These are phyloP conservation scores for Micractinium conductrix DNA, from an alignment of 139 green algal species.

Conservation along the genomic window DNA sequence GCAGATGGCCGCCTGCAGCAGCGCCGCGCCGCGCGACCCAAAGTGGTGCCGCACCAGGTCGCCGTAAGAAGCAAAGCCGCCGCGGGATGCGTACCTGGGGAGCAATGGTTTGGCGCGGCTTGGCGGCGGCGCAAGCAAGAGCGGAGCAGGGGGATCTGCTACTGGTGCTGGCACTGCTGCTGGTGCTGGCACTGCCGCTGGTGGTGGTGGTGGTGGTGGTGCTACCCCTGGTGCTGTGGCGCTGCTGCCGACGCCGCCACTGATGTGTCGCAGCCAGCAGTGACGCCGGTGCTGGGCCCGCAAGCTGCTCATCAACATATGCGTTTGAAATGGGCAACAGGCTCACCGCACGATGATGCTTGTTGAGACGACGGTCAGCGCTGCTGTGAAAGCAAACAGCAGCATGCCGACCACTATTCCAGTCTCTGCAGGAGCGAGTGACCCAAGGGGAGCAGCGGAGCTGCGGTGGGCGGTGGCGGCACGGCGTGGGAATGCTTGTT, in stretches of 20 bases:
- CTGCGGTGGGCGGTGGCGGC: too few relatives aligned
- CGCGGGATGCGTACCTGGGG: conserved; percentile 8
- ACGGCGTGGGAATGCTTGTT: too few relatives aligned
- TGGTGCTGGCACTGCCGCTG: too few relatives aligned
- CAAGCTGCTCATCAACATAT: neutral
- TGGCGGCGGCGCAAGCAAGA: too few relatives aligned
- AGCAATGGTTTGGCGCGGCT: too few relatives aligned
- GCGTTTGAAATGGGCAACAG: neutral
- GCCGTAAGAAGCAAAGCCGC: conserved; percentile 19
- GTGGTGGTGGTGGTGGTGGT: too few relatives aligned
- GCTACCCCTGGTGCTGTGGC: too few relatives aligned
- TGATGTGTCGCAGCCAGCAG: too few relatives aligned
- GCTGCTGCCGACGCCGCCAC: too few relatives aligned
- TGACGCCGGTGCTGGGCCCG: too few relatives aligned
- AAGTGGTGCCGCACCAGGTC: conserved; percentile 36
- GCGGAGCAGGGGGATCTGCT: too few relatives aligned
- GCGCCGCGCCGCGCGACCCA: conserved; percentile 7
- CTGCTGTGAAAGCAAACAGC: conserved; percentile 16
- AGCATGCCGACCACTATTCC: conserved; percentile 3
- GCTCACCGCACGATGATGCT: conserved; percentile 21
- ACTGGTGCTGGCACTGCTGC: too few relatives aligned
- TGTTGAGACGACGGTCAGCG: conserved; percentile 2
- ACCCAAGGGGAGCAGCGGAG: neutral
- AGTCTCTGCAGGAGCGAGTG: conserved; percentile 1
- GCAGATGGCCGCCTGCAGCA: conserved; percentile 41